Evolutionary conservation across 371 early-diverging fungal species (phyloP), one percentile per base, ranked within the genome.

Genomic region (Haplosporangium sp.): DNA sequence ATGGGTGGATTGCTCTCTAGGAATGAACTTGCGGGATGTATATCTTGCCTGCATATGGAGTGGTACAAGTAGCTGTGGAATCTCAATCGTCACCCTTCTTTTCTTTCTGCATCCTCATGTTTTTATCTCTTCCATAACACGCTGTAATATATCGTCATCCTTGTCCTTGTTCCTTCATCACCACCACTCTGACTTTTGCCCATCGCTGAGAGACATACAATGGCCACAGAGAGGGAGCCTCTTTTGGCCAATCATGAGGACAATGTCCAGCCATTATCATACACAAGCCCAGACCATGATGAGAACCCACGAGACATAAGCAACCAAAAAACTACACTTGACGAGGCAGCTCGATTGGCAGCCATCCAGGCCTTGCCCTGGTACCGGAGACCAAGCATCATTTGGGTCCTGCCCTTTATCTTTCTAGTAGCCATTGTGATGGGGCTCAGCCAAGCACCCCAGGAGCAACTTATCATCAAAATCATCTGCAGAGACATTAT

Each of bases 321-420:
- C 29, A 29, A 29, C 5, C 55, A 68, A 12, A 50, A 10, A 16
- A 38, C 18, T 6, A 21, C 11, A 18, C 23, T 45, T 14, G 69
- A 65, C n/a, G 76, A 70, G 55, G 38, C 60, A 6, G 43, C 14
- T 6, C 63, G 76, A 10, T 36, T 76, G 18, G 71, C 67, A 6
- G 54, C 48, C 0, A 21, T 67, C 6, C 57, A 72, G 38, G 55
- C 53, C 10, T 10, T 72, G 36, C 79, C 79, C 1, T 79, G 77
- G 79, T 62, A 72, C 54, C 29, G 36, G 50, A 55, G 77, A 23
- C 77, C 77, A 12, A 67, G 63, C 36, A 37, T 79, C 1, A 36
- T n/a, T 11, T 79, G 79, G 79, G 11, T 79, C 0, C 18, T 79
- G 38, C 79, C 79, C 16, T 55, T 79, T 20, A 29, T 72, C 38